A percentile compares a stretch with the other conserved stretches of the same genome.
Evolutionary conservation across 805 yeast species (phyloP).

Genomic region (Saturnispora silvae): DNA sequence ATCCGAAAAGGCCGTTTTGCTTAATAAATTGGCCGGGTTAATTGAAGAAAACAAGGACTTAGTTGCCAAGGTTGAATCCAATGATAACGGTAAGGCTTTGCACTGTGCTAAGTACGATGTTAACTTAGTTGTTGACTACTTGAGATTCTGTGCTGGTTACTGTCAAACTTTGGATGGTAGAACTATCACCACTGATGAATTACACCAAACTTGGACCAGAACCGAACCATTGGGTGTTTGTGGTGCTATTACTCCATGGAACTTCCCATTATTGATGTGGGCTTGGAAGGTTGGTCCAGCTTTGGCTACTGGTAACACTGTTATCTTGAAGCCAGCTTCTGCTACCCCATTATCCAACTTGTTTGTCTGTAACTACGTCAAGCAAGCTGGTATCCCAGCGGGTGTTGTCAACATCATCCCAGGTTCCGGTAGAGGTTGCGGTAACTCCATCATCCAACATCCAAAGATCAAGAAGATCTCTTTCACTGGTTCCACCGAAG

Average conservation of each 20-base stretch:
- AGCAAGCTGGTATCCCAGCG: conserved; percentile 82
- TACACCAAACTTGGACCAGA: conserved; percentile 54
- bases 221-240: conserved; percentile 75
- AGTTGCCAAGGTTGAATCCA: conserved; percentile 57
- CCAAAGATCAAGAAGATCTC: conserved; percentile 81
- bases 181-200: conserved; percentile 49
- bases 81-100: conserved; percentile 71
- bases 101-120: conserved; percentile 59
- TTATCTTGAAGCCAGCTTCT: conserved; percentile 66
- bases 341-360: conserved; percentile 77
- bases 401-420: conserved; percentile 84
- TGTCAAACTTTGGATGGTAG: conserved; percentile 62
- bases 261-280: conserved; percentile 72
- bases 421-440: conserved; percentile 80
- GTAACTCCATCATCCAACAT: conserved; percentile 70
- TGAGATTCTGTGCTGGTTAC: conserved; percentile 65
- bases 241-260: conserved; percentile 82
- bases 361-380: conserved; percentile 54
- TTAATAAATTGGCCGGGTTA: conserved; percentile 57
- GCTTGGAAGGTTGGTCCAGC: conserved; percentile 78
- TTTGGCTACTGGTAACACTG: conserved; percentile 65
- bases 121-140: conserved; percentile 48
- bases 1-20: conserved; percentile 37
- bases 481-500: conserved; percentile 89
- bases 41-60: conserved; percentile 53